Conservation (phyloP, 1,284 basidiomycete species). For the Leccinum griseonigrum region DNA sequence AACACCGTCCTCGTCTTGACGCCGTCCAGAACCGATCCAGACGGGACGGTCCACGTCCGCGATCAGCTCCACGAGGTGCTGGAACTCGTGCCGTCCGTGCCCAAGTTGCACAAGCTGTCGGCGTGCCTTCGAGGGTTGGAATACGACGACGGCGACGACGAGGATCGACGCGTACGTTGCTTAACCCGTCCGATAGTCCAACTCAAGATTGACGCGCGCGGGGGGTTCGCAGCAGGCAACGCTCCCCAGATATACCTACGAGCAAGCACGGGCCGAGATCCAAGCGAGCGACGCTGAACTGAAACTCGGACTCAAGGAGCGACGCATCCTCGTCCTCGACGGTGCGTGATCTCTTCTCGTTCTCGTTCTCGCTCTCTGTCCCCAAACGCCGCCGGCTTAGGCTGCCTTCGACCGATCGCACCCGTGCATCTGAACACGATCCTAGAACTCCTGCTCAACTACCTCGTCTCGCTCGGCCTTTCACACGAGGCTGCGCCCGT, state of each 20-base stretch:
- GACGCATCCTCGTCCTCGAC: constrained; percentile 69
- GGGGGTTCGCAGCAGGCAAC: constrained; percentile 11
- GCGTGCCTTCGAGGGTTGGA: constrained; percentile 59
- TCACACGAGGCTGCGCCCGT: constrained; percentile 48
- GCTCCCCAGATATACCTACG: constrained; percentile 47
- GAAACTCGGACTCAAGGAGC: constrained; percentile 56
- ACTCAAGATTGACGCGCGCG: constrained; percentile 1
- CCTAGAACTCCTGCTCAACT: constrained; percentile 70
- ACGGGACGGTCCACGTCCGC: constrained; percentile 54
- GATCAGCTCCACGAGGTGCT: constrained; percentile 76
- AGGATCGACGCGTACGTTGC: constrained; percentile 36
- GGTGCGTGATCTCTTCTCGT: constrained; percentile 39
- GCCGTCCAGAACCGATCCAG: constrained; percentile 39
- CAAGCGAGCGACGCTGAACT: constrained; percentile 81
- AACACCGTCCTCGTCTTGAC: constrained; percentile 81
- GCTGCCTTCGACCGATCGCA: constrained; percentile 67
- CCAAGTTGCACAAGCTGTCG: constrained; percentile 69
- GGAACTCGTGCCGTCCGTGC: constrained; percentile 71
- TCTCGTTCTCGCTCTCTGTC: background rate
- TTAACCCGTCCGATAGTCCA: background rate
- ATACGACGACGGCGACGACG: constrained; percentile 64
- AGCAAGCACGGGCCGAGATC: constrained; percentile 59
- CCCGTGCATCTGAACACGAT: constrained; percentile 63
- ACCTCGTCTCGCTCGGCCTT: constrained; percentile 59
- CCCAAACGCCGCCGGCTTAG: constrained; percentile 34